Conservation (phyloP, 2,329 filamentous ascomycete species). For the Sclerotinia sclerotiorum region DNA sequence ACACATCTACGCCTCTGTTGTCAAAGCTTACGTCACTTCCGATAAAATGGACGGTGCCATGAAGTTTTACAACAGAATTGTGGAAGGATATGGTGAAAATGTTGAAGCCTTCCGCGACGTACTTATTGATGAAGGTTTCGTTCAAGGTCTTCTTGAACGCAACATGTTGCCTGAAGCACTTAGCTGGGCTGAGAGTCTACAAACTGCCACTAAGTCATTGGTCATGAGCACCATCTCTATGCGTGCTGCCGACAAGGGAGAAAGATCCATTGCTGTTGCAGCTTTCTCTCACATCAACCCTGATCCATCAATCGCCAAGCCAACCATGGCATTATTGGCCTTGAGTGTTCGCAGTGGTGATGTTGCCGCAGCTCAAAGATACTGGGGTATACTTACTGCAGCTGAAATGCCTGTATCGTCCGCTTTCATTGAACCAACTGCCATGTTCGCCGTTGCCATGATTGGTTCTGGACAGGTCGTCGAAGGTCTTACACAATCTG, state of each 20-base stretch:
- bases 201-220: conserved; percentile 55
- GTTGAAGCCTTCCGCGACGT: conserved; percentile 66
- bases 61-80: conserved; percentile 81
- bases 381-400: conserved; percentile 73
- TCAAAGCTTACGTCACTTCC: conserved; percentile 83
- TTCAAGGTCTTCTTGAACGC: conserved; percentile 72
- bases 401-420: conserved; percentile 59
- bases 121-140: conserved; percentile 71
- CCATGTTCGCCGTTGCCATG: conserved; percentile 87
- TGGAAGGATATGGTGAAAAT: conserved; percentile 59
- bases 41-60: conserved; percentile 78
- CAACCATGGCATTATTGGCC: conserved; percentile 80
- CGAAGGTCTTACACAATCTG: conserved; percentile 76
- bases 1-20: conserved; percentile 85
- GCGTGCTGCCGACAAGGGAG: conserved; percentile 75
- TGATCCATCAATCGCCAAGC: conserved; percentile 51
- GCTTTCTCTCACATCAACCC: conserved; percentile 61
- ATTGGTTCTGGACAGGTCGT: conserved; percentile 81
- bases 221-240: conserved; percentile 74
- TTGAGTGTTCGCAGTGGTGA: conserved; percentile 83
- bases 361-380: conserved; percentile 71
- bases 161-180: conserved; percentile 73
- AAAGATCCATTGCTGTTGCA: conserved; percentile 64
- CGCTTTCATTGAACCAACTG: conserved; percentile 78
- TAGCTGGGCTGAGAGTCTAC: conserved; percentile 66